Evolutionary conservation across 257 asterid species (phyloP).

Genomic region (Catharanthus roseus): DNA sequence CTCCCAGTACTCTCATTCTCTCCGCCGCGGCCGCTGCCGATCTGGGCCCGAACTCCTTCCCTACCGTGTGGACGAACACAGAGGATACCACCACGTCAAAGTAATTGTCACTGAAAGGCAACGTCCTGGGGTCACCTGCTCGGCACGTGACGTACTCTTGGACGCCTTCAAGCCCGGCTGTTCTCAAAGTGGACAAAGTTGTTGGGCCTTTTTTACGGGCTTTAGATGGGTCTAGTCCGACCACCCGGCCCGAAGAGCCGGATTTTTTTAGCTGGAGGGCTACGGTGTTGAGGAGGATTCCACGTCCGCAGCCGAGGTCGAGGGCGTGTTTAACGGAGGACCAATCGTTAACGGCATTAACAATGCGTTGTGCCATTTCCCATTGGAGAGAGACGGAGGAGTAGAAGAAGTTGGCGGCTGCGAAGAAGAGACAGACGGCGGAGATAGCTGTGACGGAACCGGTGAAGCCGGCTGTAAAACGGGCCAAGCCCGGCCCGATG

Average conservation of each 20-base stretch:
- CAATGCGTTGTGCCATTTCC: conserved; percentile 94
- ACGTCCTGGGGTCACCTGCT: conserved; percentile 75
- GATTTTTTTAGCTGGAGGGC: conserved; percentile 87
- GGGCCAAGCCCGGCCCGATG: conserved; percentile 57
- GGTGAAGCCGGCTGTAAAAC: conserved; percentile 75
- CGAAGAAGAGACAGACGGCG: conserved; percentile 79
- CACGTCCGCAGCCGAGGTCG: conserved; percentile 94
- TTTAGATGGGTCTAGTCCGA: conserved; percentile 58
- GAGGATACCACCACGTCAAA: conserved; percentile 98
- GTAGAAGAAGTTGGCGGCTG: conserved; percentile 75
- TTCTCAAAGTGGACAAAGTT: conserved; percentile 56
- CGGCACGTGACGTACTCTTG: conserved; percentile 96
- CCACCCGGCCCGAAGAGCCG: conserved; percentile 89
- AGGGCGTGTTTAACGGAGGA: conserved; percentile 81
- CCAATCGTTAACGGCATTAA: conserved; percentile 75
- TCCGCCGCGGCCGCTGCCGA: conserved; percentile 88
- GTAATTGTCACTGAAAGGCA: conserved; percentile 72
- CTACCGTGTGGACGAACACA: conserved; percentile 80
- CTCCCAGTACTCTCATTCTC: conserved; percentile 75
- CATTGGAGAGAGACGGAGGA: conserved; percentile 84
- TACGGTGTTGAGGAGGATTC: conserved; percentile 82
- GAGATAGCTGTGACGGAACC: conserved; percentile 88
- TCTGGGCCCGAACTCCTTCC: conserved; percentile 74
- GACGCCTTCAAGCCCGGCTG: conserved; percentile 85
- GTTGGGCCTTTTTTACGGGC: conserved; percentile 9